Evolutionary conservation across 163 green algal species (phyloP).

Genomic region (Chlorella variabilis): DNA sequence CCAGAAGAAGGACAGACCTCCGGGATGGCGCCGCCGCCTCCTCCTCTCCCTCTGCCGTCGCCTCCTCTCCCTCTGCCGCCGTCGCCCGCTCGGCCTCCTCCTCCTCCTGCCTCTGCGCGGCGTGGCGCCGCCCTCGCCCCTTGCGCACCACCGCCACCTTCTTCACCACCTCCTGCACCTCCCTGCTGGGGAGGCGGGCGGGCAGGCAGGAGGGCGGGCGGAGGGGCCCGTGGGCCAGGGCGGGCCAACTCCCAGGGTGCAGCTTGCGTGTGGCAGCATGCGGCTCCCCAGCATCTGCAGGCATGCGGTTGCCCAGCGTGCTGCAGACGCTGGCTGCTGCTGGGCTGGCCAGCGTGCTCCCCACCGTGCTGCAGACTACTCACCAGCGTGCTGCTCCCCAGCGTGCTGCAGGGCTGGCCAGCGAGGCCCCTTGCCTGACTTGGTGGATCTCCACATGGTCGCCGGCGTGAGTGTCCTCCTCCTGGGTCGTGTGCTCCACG

Average conservation of each 20-base stretch:
- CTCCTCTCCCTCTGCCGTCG: neutral
- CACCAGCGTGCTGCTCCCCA: too few relatives aligned
- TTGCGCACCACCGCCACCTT: constrained; percentile 26
- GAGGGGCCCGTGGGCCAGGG: too few relatives aligned
- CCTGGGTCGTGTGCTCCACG: constrained; percentile 34
- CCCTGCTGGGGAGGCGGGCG: neutral
- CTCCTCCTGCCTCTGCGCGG: neutral
- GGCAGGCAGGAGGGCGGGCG: too few relatives aligned
- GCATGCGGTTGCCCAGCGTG: neutral
- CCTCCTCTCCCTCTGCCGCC: neutral
- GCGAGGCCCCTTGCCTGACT: neutral
- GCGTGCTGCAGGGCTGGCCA: too few relatives aligned
- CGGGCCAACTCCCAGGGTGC: too few relatives aligned
- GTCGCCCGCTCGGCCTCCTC: neutral
- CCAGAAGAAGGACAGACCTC: too few relatives aligned
- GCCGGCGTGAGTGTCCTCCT: constrained; percentile 2
- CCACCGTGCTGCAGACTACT: too few relatives aligned
- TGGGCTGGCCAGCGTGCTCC: too few relatives aligned
- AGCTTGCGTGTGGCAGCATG: too few relatives aligned
- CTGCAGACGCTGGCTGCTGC: neutral
- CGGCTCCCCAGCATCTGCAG: too few relatives aligned
- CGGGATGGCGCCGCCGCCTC: neutral
- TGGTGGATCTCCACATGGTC: constrained; percentile 32
- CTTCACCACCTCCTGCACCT: constrained; percentile 34
- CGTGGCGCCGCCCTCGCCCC: neutral